Evolutionary conservation across 2,329 filamentous ascomycete species (phyloP).

Genomic region (Penicillium decumbens): DNA sequence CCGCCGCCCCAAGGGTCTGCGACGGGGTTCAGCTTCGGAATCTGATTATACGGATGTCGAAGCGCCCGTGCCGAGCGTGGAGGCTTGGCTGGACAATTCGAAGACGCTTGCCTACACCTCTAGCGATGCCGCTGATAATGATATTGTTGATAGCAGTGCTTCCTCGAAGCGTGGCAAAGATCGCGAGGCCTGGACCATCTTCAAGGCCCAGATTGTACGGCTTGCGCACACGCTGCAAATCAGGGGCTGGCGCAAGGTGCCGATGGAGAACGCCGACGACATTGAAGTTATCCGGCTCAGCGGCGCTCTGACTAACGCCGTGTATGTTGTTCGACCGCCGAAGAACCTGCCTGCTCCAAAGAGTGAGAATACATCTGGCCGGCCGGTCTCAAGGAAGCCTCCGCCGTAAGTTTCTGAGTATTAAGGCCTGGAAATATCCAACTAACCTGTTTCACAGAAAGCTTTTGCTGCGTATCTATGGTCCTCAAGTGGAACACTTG

Average conservation of each 20-base stretch:
- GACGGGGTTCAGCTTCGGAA: conserved; percentile 63
- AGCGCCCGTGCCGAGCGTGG: conserved; percentile 74
- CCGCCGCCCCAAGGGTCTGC: conserved; percentile 37
- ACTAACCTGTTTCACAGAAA: conserved; percentile 48
- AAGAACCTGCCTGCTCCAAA: conserved; percentile 51
- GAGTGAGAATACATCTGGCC: conserved; percentile 38
- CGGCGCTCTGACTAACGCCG: conserved; percentile 90
- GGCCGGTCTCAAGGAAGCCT: conserved; percentile 42
- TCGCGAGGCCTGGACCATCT: conserved; percentile 71
- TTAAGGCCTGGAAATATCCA: not conserved
- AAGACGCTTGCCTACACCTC: conserved; percentile 76
- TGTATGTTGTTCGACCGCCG: conserved; percentile 88
- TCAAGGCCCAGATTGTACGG: conserved; percentile 88
- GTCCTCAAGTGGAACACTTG: conserved; percentile 88
- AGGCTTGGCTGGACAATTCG: conserved; percentile 81
- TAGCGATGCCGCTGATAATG: conserved; percentile 43
- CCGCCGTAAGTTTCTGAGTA: conserved; percentile 48
- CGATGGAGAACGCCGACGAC: conserved; percentile 45
- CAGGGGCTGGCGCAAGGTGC: conserved; percentile 85
- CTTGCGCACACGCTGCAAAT: conserved; percentile 82
- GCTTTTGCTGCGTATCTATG: conserved; percentile 85
- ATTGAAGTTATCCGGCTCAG: conserved; percentile 55
- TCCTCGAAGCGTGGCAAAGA: conserved; percentile 59
- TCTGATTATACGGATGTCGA: conserved; percentile 83
- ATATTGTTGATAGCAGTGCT: conserved; percentile 41